These are phyloP conservation scores for Stenogyne calaminthoides DNA, from an alignment of 305 asterid species.

Conservation along the genomic window DNA sequence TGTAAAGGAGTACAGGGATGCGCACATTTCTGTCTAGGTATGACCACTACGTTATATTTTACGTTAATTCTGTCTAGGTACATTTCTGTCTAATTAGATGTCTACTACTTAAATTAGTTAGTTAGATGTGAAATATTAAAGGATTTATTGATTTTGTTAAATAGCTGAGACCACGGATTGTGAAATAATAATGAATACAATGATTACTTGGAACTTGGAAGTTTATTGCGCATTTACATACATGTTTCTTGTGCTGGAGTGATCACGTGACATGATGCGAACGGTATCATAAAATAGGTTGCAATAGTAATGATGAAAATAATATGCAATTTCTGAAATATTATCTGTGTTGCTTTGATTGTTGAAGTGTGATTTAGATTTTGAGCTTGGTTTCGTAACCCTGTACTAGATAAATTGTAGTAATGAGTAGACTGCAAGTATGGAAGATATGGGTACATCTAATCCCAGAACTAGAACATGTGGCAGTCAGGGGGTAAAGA, in stretches of 20 bases:
- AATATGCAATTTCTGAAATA: background rate
- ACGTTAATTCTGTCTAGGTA: too few relatives aligned
- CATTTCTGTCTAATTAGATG: too few relatives aligned
- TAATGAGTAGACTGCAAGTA: background rate
- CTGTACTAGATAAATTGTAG: background rate
- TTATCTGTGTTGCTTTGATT: constrained; percentile 2
- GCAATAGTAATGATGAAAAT: background rate
- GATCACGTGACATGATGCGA: background rate
- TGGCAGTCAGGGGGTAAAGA: background rate
- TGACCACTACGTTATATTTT: too few relatives aligned
- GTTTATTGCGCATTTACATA: background rate
- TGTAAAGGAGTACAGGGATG: too few relatives aligned
- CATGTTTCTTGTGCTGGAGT: background rate
- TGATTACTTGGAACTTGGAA: constrained; percentile 6
- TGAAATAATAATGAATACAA: background rate
- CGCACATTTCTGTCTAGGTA: too few relatives aligned
- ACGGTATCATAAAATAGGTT: background rate
- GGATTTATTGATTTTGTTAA: background rate
- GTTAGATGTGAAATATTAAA: too few relatives aligned
- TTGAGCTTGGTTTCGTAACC: background rate
- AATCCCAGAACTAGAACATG: background rate
- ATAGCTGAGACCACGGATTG: background rate
- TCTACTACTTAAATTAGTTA: too few relatives aligned
- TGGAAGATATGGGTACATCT: background rate
- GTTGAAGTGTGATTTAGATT: constrained; percentile 1